Evolutionary conservation across 2,329 filamentous ascomycete species (phyloP).

Genomic region (Triangularia setosa): DNA sequence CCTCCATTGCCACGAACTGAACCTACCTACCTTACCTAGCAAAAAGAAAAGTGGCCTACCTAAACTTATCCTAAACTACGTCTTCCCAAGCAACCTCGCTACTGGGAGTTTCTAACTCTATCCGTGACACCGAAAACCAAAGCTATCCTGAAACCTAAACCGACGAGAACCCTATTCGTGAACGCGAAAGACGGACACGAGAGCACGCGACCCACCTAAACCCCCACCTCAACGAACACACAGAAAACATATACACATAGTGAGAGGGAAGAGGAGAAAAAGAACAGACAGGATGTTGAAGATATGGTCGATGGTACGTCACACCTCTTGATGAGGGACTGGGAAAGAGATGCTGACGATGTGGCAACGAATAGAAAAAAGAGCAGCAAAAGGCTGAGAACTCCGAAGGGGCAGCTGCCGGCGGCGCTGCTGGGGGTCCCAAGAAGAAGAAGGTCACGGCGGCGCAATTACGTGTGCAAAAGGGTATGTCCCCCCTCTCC

Average conservation of each 20-base stretch:
- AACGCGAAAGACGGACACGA: background rate
- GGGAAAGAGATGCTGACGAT: slow-evolving; percentile 30
- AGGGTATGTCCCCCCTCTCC: slow-evolving; percentile 57
- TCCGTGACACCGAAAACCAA: too few relatives aligned
- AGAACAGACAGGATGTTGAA: slow-evolving; percentile 75
- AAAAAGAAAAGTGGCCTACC: background rate
- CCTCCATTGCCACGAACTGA: background rate
- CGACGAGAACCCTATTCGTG: background rate
- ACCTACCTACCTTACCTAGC: background rate
- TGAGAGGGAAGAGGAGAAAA: background rate
- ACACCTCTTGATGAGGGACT: background rate
- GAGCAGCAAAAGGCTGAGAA: slow-evolving; percentile 94
- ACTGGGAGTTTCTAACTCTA: background rate
- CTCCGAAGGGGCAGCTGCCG: slow-evolving; percentile 67
- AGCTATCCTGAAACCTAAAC: background rate
- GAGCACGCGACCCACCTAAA: background rate
- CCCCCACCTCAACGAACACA: background rate
- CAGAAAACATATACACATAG: too few relatives aligned
- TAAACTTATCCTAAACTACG: background rate
- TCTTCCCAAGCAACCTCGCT: too few relatives aligned
- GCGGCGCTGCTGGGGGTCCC: slow-evolving; percentile 58
- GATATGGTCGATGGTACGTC: slow-evolving; percentile 93
- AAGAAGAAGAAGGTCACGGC: slow-evolving; percentile 99
- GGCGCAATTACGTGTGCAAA: slow-evolving; percentile 90
- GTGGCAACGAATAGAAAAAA: slow-evolving; percentile 82